Percentiles rank a stretch among this genome's conserved stretches.
Conservation (phyloP, 345 rosid species). For the Combretum micranthum region DNA sequence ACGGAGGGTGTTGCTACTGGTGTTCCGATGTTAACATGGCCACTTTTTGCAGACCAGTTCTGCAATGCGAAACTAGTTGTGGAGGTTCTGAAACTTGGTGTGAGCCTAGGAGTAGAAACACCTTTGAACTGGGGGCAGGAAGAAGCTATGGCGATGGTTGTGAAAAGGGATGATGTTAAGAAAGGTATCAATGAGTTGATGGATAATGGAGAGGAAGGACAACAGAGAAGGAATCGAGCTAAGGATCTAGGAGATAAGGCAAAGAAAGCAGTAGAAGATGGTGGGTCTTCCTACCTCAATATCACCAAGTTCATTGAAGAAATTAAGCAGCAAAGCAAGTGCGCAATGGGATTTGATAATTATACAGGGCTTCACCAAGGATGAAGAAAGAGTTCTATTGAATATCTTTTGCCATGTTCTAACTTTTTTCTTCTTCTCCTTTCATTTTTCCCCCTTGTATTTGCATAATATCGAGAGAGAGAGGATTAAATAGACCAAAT, state of each 20-base stretch:
- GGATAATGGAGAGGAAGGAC: slow-evolving; percentile 15
- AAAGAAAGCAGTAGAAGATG: slow-evolving; percentile 14
- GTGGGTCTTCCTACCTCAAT: slow-evolving; percentile 22
- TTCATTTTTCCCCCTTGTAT: no score
- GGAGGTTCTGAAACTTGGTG: slow-evolving; percentile 17
- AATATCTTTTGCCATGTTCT: no score
- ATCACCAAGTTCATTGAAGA: slow-evolving; percentile 12
- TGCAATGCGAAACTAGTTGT: slow-evolving; percentile 28
- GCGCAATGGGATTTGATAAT: neutral
- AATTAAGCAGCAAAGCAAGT: slow-evolving; percentile 5
- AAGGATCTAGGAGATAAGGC: slow-evolving; percentile 16
- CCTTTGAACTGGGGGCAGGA: slow-evolving; percentile 4
- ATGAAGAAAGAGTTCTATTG: no score
- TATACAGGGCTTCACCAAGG: no score
- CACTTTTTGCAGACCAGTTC: slow-evolving; percentile 33
- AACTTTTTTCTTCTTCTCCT: no score
- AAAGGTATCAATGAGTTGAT: slow-evolving; percentile 14
- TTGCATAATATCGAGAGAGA: no score
- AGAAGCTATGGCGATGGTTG: slow-evolving; percentile 7
- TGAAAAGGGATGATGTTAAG: slow-evolving; percentile 18
- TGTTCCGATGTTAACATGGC: slow-evolving; percentile 30
- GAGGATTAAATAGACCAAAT: no score
- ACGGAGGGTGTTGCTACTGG: slow-evolving; percentile 22
- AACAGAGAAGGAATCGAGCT: slow-evolving; percentile 16
- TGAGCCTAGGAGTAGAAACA: slow-evolving; percentile 17